Evolutionary conservation across 2,329 filamentous ascomycete species (phyloP).

Genomic region (Aspergillus arachidicola): DNA sequence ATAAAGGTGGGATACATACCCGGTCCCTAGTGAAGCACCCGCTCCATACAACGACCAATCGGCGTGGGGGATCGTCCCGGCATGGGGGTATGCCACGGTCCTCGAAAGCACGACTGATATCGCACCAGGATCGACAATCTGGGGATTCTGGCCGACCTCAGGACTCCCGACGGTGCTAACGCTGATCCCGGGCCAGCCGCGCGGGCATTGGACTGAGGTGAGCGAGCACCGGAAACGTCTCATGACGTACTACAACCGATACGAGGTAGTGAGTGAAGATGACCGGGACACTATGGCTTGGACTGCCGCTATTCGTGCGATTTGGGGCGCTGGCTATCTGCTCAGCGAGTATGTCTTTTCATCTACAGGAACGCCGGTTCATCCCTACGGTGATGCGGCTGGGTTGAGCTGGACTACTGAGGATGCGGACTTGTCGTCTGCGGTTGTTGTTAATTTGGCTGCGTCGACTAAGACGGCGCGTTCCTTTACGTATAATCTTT

Average conservation of each 20-base stretch:
- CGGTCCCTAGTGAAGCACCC: slow-evolving; percentile 36
- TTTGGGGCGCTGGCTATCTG: slow-evolving; percentile 32
- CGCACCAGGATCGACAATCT: slow-evolving; percentile 38
- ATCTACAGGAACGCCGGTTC: slow-evolving; percentile 4
- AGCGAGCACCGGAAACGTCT: slow-evolving; percentile 39
- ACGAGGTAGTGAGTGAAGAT: slow-evolving; percentile 24
- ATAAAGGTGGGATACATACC: slow-evolving; percentile 47
- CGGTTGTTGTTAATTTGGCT: slow-evolving; percentile 35
- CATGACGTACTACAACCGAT: slow-evolving; percentile 51
- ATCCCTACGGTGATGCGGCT: slow-evolving; percentile 17
- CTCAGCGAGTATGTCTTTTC: slow-evolving; percentile 36
- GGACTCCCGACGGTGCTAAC: slow-evolving; percentile 36
- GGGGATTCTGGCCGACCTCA: slow-evolving; percentile 49
- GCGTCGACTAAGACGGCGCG: slow-evolving; percentile 33
- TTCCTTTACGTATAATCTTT: slow-evolving; percentile 17
- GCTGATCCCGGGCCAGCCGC: slow-evolving; percentile 27
- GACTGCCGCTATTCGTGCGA: slow-evolving; percentile 27
- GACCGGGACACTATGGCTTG: slow-evolving; percentile 20
- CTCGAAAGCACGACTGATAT: slow-evolving; percentile 43
- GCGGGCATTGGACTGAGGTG: slow-evolving; percentile 39
- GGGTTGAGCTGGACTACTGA: slow-evolving; percentile 29
- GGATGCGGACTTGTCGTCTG: slow-evolving; percentile 37
- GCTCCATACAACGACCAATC: slow-evolving; percentile 34
- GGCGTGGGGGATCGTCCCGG: slow-evolving; percentile 50
- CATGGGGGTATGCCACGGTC: slow-evolving; percentile 52